Base-by-base conservation (phyloP, 345 rosid species). In the Trapa bicornis region DNA sequence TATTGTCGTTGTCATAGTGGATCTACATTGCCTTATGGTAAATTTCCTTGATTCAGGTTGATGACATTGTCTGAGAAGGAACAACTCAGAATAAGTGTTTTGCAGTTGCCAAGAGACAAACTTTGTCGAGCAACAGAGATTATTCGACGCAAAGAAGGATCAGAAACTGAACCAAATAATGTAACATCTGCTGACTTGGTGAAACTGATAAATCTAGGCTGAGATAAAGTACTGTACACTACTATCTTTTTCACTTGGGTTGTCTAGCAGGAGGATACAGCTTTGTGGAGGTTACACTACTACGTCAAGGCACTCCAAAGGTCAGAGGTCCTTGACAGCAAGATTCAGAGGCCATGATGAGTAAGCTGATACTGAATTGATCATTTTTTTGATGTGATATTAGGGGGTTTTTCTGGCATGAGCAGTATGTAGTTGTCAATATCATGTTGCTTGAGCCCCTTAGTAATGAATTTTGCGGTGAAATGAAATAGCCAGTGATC, bases 241-340 rank as follows among this genome's bases (percentile, higher is more conserved):
- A 22, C 0, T 22, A 22, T 22, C 29, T 22, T 22, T 22, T 48
- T 35, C 32, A 17, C 35, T 53, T 14, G 41, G 61, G 72, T 72
- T 54, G 61, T 62, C 61, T 58, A 73, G 65, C 81, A 82, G 87
- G 85, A 81, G 60, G 74, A 81, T 45, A 47, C 47, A 29, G 84
- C 83, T 0, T 87, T 84, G 6, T 84, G 84, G 86, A 79, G 88
- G 70, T 64, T 84, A 60, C 79, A 76, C 66, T 79, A 72, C 75
- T 80, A 82, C 36, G 82, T 80, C 9, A 71, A 74, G 70, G 80
- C 84, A 16, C 80, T 80, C 53, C 75, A 82, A 61, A 80, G 75
- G 57, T 85, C 86, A 17, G 72, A 68, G 60, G 67, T 68, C 37
- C 78, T 75, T 62, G 4, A 22, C 3, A 32, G 22, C 12, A 50